These are phyloP conservation scores for Nitzschia sp. DNA, from an alignment of 108 stramenopile genomes.

Conservation along the genomic window DNA sequence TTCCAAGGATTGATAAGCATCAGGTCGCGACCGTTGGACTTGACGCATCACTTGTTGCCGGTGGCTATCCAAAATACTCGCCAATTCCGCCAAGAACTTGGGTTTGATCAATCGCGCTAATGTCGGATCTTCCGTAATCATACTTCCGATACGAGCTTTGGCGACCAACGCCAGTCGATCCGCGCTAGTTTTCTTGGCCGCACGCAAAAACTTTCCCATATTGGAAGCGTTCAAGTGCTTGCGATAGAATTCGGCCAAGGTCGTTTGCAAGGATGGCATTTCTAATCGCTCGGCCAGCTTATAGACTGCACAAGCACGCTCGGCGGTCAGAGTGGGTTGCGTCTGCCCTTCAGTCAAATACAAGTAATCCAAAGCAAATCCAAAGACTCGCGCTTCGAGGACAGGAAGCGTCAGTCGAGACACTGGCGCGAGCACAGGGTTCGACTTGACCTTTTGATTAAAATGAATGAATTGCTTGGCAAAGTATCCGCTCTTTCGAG, in stretches of 20 bases:
- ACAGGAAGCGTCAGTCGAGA: constrained; percentile 15
- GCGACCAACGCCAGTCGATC: constrained; percentile 17
- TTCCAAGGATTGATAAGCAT: constrained; percentile 12
- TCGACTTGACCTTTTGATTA: background rate
- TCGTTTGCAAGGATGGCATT: constrained; percentile 21
- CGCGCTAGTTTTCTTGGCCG: constrained; percentile 16
- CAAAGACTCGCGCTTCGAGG: constrained; percentile 20
- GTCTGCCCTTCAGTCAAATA: constrained; percentile 29
- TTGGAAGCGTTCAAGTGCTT: constrained; percentile 31
- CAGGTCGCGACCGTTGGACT: background rate
- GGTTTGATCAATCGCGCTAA: constrained; percentile 25
- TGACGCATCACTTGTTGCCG: constrained; percentile 13
- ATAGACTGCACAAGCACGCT: constrained; percentile 24
- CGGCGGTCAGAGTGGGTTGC: constrained; percentile 26
- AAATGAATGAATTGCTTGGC: constrained; percentile 1
- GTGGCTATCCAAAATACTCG: constrained; percentile 11
- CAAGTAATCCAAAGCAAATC: constrained; percentile 35
- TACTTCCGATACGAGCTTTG: constrained; percentile 36
- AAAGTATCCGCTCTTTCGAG: constrained; percentile 24
- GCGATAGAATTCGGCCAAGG: constrained; percentile 35
- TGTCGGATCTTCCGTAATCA: constrained; percentile 32
- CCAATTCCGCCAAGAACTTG: constrained; percentile 25
- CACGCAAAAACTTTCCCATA: constrained; percentile 28
- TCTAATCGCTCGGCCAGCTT: constrained; percentile 24
- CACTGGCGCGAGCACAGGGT: background rate